These are phyloP conservation scores for Adenanthera pavonina DNA, from an alignment of 306 rosid genomes.

Conservation along the genomic window DNA sequence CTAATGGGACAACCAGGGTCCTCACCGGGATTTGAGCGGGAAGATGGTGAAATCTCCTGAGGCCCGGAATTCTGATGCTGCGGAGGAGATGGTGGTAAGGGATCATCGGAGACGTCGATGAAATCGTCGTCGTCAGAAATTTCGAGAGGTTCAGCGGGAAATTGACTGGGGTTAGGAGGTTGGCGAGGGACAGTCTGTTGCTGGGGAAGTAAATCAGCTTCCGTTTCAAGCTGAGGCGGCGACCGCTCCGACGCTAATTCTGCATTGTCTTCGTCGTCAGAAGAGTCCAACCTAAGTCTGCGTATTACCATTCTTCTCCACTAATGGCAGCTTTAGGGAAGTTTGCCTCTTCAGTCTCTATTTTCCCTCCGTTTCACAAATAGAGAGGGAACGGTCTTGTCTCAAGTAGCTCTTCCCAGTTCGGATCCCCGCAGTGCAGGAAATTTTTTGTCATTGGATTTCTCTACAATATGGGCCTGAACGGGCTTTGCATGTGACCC, in stretches of 20 bases:
- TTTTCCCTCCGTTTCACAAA: constrained; percentile 14
- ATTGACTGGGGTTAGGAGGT: constrained; percentile 29
- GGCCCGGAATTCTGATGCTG: constrained; percentile 31
- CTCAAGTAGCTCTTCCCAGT: background rate
- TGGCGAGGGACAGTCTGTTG: constrained; percentile 24
- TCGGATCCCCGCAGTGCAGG: background rate
- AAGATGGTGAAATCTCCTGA: constrained; percentile 13
- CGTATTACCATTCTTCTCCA: constrained; percentile 56
- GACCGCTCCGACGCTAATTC: background rate
- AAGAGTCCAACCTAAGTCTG: constrained; percentile 61
- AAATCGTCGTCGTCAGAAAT: constrained; percentile 69
- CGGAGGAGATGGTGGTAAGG: constrained; percentile 57
- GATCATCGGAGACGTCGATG: constrained; percentile 67
- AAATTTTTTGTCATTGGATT: too few relatives aligned
- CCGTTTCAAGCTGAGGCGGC: constrained; percentile 8
- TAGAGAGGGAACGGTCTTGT: constrained; percentile 27
- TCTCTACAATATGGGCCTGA: background rate
- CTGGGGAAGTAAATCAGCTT: constrained; percentile 31
- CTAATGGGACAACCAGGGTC: constrained; percentile 54
- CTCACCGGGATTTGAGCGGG: background rate
- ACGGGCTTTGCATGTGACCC: background rate
- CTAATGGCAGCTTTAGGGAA: background rate
- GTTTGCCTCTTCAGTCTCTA: background rate
- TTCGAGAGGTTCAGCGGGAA: constrained; percentile 50
- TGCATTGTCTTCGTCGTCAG: constrained; percentile 58